Evolutionary conservation across 768 basidiomycete genomes (phyloP).

Genomic region (Rhizopogon vesiculosus): DNA sequence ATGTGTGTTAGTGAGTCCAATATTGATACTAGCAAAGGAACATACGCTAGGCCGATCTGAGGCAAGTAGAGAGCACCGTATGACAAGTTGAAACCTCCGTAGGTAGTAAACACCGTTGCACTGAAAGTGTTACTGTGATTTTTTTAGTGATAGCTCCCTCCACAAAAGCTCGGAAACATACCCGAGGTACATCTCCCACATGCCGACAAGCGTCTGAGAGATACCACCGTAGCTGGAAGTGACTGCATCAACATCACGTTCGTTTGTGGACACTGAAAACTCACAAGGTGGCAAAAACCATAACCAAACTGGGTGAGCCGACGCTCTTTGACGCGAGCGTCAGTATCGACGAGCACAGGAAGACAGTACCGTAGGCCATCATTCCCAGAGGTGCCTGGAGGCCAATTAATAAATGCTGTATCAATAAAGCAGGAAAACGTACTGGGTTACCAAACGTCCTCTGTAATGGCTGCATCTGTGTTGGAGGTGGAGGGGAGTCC

Average conservation of each 20-base stretch:
- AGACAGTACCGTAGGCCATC: constrained; percentile 24
- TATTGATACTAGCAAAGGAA: neutral
- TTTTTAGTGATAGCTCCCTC: constrained; percentile 4
- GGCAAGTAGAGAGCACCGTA: constrained; percentile 24
- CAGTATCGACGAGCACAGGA: constrained; percentile 24
- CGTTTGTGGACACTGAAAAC: neutral
- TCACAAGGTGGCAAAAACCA: constrained; percentile 25
- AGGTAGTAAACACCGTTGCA: constrained; percentile 23
- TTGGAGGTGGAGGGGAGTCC: constrained; percentile 8
- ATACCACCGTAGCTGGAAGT: constrained; percentile 24
- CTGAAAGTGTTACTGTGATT: constrained; percentile 19
- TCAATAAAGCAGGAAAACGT: neutral
- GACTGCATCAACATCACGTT: neutral
- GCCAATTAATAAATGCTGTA: neutral
- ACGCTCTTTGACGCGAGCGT: constrained; percentile 17
- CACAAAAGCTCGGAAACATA: constrained; percentile 4
- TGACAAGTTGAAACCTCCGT: constrained; percentile 25
- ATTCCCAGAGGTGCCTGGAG: constrained; percentile 22
- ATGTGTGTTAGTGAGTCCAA: neutral
- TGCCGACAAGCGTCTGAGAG: constrained; percentile 23
- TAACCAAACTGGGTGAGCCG: constrained; percentile 17
- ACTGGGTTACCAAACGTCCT: constrained; percentile 23
- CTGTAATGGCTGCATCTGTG: constrained; percentile 21
- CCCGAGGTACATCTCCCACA: constrained; percentile 29
- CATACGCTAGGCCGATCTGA: constrained; percentile 20